Evolutionary conservation across 2,329 filamentous ascomycete genomes (phyloP).

Genomic region (Aspergillus sp.): DNA sequence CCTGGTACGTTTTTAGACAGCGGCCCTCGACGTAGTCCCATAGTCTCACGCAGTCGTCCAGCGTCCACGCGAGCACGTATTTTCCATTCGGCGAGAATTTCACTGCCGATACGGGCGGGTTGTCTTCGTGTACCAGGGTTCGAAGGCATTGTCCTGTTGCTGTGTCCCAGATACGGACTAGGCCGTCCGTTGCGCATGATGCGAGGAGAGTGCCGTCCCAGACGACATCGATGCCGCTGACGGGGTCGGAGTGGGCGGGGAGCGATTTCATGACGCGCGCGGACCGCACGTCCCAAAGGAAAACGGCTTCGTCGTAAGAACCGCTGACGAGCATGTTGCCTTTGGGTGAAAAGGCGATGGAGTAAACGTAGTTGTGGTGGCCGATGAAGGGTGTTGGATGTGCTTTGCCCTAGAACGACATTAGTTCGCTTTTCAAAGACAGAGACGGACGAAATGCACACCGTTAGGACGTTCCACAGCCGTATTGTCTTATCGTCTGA

Average conservation of each 20-base stretch:
- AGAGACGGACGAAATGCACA: constrained; percentile 22
- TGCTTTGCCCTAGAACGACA: constrained; percentile 48
- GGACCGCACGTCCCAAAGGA: constrained; percentile 91
- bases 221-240: constrained; percentile 90
- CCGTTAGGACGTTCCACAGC: constrained; percentile 73
- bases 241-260: constrained; percentile 92
- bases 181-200: constrained; percentile 85
- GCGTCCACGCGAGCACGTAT: constrained; percentile 85
- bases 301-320: constrained; percentile 95
- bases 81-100: constrained; percentile 93
- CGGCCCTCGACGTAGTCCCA: constrained; percentile 94
- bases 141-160: constrained; percentile 91
- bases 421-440: neutral
- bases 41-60: constrained; percentile 84
- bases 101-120: constrained; percentile 83
- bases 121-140: constrained; percentile 94
- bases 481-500: constrained; percentile 96
- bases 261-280: constrained; percentile 85
- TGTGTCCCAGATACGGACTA: constrained; percentile 95
- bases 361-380: constrained; percentile 96
- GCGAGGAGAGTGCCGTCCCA: constrained; percentile 88
- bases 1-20: constrained; percentile 96
- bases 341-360: constrained; percentile 92
- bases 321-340: constrained; percentile 95
- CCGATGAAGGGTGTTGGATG: constrained; percentile 68